Percentiles rank a stretch among this genome's conserved stretches.
Conservation (phyloP, 257 asterid species). For the Oldenlandia corymbosa region DNA sequence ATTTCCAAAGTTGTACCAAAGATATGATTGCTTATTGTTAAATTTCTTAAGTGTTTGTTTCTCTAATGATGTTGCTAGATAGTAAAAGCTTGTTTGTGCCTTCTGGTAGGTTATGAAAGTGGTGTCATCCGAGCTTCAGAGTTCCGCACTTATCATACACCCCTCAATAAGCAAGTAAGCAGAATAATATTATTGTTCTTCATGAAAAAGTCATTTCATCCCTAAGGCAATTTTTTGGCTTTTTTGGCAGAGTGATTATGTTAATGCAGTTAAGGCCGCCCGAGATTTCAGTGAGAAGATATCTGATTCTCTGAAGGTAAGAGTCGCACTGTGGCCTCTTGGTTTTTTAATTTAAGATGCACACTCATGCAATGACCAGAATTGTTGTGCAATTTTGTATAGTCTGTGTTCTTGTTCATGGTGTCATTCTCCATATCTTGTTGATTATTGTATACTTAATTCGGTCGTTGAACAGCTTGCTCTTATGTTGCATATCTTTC, state of each 20-base stretch:
- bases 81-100: background rate
- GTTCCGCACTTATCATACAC: slow-evolving; percentile 87
- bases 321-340: background rate
- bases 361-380: background rate
- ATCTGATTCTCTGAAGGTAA: slow-evolving; percentile 68
- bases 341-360: background rate
- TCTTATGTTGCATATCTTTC: slow-evolving; percentile 74
- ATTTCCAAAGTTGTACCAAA: background rate
- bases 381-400: background rate
- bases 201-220: background rate
- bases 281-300: slow-evolving; percentile 70
- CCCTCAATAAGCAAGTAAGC: slow-evolving; percentile 79
- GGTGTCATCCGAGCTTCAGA: slow-evolving; percentile 80
- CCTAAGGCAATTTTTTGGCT: background rate
- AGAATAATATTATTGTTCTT: background rate
- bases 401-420: background rate
- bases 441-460: background rate
- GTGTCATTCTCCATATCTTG: background rate
- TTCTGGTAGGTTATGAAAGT: slow-evolving; percentile 50
- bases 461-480: slow-evolving; percentile 20
- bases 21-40: background rate
- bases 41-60: background rate
- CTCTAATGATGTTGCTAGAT: background rate
- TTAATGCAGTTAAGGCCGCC: slow-evolving; percentile 81
- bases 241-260: slow-evolving; percentile 58